A percentile compares a stretch with the other conserved stretches of the same genome.
These are phyloP conservation scores for Arctium minus DNA, from an alignment of 129 eudicot species.

Conservation along the genomic window DNA sequence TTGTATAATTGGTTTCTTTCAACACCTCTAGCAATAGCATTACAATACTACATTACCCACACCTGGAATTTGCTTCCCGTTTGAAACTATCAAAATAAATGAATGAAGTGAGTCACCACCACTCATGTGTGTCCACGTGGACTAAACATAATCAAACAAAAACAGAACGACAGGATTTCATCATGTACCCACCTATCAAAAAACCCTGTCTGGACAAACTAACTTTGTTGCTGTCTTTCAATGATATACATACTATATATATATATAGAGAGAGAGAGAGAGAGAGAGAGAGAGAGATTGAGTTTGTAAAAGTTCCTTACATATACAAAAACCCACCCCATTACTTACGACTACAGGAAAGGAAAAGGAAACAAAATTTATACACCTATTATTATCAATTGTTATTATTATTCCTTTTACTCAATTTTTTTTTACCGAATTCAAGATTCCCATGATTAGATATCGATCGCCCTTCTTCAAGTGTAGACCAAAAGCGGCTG, in stretches of 20 bases:
- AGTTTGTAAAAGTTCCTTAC: not conserved
- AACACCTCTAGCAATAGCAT: not conserved
- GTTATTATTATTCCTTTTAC: not conserved
- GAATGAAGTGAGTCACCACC: not conserved
- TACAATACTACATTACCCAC: not conserved
- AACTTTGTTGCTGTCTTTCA: not conserved
- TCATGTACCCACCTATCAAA: not conserved
- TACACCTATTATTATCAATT: not conserved
- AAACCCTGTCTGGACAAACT: not conserved
- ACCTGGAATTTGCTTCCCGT: not conserved
- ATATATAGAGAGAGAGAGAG: no score
- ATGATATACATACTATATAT: not conserved
- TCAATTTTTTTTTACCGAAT: not conserved
- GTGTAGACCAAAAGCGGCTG: not conserved
- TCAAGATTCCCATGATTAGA: not conserved
- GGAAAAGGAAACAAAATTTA: slow-evolving; percentile 3
- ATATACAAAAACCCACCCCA: slow-evolving; percentile 26
- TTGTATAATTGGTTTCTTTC: not conserved
- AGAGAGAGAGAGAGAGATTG: not conserved
- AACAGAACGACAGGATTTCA: not conserved
- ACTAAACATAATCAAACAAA: not conserved
- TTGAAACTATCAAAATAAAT: not conserved
- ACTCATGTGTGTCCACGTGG: not conserved
- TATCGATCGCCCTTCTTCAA: not conserved
- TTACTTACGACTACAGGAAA: not conserved